phyloP scores from a whole-genome alignment of 2,329 filamentous ascomycete species.

The Hypomyces perniciosus region DNA sequence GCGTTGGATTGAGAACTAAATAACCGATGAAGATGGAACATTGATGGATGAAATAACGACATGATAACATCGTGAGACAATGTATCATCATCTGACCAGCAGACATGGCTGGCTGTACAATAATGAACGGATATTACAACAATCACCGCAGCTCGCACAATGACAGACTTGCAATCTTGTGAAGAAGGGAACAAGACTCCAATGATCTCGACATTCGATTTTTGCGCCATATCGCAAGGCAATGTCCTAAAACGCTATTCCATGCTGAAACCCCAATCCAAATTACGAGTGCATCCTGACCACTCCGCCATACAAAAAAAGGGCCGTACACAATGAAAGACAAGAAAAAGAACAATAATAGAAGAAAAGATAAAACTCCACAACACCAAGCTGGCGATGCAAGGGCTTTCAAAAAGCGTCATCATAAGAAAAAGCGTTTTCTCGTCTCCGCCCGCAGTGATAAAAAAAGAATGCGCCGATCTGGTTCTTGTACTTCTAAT shows the following conservation, averaged over 20 bases:
- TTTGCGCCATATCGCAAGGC: slow-evolving; percentile 8
- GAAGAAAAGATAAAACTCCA: slow-evolving; percentile 21
- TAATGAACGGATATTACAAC: slow-evolving; percentile 1
- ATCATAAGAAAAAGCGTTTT: slow-evolving; percentile 16
- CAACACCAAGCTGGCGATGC: slow-evolving; percentile 27
- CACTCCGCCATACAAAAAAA: slow-evolving; percentile 17
- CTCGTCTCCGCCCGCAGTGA: not conserved
- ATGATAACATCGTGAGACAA: not conserved
- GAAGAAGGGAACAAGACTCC: not conserved
- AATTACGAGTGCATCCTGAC: slow-evolving; percentile 3
- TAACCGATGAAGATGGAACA: not conserved
- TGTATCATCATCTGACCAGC: slow-evolving; percentile 11
- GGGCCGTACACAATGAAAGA: slow-evolving; percentile 17
- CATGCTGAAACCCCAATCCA: slow-evolving; percentile 10
- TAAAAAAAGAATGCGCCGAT: slow-evolving; percentile 13
- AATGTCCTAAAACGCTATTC: slow-evolving; percentile 11
- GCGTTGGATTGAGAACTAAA: not conserved
- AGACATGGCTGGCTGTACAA: slow-evolving; percentile 12
- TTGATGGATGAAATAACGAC: slow-evolving; percentile 2
- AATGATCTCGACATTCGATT: slow-evolving; percentile 3
- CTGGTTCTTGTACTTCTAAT: not conserved
- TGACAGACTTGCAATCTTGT: slow-evolving; percentile 4
- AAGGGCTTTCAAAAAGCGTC: slow-evolving; percentile 13
- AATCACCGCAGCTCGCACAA: not conserved
- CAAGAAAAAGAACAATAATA: slow-evolving; percentile 20